These are phyloP conservation scores for Mycena chlorophos DNA, from an alignment of 768 basidiomycete genomes.

Conservation along the genomic window DNA sequence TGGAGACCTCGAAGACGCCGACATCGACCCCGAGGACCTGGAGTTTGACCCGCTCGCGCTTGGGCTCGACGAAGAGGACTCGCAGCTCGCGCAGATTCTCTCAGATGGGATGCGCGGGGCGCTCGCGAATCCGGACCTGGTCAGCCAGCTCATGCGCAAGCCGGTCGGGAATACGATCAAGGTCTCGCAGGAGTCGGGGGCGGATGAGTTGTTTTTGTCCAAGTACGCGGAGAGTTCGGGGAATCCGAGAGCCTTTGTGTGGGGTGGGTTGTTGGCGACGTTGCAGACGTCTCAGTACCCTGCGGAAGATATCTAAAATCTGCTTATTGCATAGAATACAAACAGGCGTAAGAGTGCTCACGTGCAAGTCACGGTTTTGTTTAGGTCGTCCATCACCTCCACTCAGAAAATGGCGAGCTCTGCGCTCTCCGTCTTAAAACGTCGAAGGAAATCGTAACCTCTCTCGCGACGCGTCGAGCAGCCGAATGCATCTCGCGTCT, in stretches of 20 bases:
- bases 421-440: too few relatives aligned
- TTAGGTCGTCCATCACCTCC: too few relatives aligned
- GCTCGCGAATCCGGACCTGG: background rate
- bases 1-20: background rate
- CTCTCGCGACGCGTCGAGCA: too few relatives aligned
- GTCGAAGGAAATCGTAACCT: too few relatives aligned
- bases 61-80: constrained; percentile 6
- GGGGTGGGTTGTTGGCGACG: constrained; percentile 53
- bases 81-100: constrained; percentile 1
- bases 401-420: too few relatives aligned
- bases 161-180: constrained; percentile 4
- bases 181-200: constrained; percentile 11
- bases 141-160: background rate
- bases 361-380: too few relatives aligned
- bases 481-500: too few relatives aligned
- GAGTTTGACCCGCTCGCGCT: constrained; percentile 5
- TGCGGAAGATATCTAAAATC: too few relatives aligned
- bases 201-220: constrained; percentile 73
- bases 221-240: constrained; percentile 79
- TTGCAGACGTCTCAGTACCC: too few relatives aligned
- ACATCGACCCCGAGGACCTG: background rate
- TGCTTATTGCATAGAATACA: too few relatives aligned
- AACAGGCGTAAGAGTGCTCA: too few relatives aligned
- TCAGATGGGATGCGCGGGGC: constrained; percentile 10
- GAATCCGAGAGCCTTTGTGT: constrained; percentile 78